Evolutionary conservation across 2,329 filamentous ascomycete species (phyloP), one percentile per base, ranked within the genome.

Genomic region (Aciculosporium take): DNA sequence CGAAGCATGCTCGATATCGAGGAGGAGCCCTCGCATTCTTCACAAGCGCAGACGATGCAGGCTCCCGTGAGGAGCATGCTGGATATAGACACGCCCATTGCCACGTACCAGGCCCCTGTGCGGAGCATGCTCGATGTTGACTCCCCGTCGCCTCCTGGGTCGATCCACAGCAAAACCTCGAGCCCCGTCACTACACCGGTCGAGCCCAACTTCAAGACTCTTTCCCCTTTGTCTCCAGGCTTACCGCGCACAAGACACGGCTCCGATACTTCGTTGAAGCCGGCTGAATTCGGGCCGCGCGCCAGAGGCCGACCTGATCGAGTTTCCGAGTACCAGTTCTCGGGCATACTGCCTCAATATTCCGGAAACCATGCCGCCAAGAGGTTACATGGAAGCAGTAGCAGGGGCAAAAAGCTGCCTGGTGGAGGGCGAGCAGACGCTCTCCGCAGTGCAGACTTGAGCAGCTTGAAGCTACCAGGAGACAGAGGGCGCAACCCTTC

Each of bases 1-100:
- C 71, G 80, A 50, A 84, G 76, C 58, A 76, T 83, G 71, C 65
- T 81, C 15, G 74, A 79, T 54, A 66, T 77, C 53, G 66, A 71
- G 44, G 67, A 65, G 41, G 42, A 51, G 15, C 41, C 48, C n/a
- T 32, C 45, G 23, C 33, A 47, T 29, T 41, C 43, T 37, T 52
- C 49, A 40, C 51, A 47, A 17, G 50, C 36, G 32, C 51, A 47
- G 51, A 57, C 53, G 46, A 66, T 66, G n/a, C 69, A 67, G 46
- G 66, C 68, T 28, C 70, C 73, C 5, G 66, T 79, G 39, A 70
- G 78, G 48, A 83, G 76, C 59, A 78, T 83, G 74, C 67, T 81
- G 43, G 74, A 79, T 51, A 63, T 78, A 47, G 67, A 67, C 49
- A 62, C 62, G 41, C 64, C 61, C 23, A 53, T 62, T 20, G 50